Evolutionary conservation across 345 rosid species (phyloP).

Genomic region (Capsella bursapastoris): DNA sequence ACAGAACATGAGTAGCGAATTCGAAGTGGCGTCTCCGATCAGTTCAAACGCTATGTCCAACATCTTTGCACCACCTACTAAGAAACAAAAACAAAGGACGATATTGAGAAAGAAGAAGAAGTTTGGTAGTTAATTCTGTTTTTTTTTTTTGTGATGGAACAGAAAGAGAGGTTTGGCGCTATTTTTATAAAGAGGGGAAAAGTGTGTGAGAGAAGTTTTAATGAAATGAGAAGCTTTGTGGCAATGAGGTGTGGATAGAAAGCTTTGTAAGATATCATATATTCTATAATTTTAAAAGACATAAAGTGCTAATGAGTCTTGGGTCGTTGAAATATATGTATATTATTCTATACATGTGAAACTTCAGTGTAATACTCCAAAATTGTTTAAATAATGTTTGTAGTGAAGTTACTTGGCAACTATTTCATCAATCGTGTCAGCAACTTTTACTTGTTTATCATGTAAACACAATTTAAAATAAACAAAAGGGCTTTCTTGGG

Average conservation of each 20-base stretch:
- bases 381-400: conserved; percentile 17
- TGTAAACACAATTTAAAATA: background rate
- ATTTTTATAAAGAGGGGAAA: background rate
- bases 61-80: conserved; percentile 7
- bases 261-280: conserved; percentile 23
- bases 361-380: conserved; percentile 16
- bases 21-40: conserved; percentile 40
- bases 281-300: background rate
- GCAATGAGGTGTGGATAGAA: conserved; percentile 40
- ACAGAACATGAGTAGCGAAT: conserved; percentile 47
- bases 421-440: conserved; percentile 12
- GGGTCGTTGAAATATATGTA: conserved; percentile 7
- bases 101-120: background rate
- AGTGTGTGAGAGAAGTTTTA: conserved; percentile 36
- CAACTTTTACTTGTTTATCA: background rate
- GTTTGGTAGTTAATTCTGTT: conserved; percentile 28
- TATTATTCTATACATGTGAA: conserved; percentile 7
- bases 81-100: background rate
- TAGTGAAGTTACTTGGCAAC: conserved; percentile 33
- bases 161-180: conserved; percentile 19
- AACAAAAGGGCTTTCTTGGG: conserved; percentile 1
- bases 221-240: conserved; percentile 19
- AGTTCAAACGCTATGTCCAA: conserved; percentile 36
- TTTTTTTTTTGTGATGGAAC: background rate
- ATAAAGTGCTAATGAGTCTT: background rate